phyloP scores from a whole-genome alignment of 805 yeast genomes.

The Ogataea dorogensis region DNA sequence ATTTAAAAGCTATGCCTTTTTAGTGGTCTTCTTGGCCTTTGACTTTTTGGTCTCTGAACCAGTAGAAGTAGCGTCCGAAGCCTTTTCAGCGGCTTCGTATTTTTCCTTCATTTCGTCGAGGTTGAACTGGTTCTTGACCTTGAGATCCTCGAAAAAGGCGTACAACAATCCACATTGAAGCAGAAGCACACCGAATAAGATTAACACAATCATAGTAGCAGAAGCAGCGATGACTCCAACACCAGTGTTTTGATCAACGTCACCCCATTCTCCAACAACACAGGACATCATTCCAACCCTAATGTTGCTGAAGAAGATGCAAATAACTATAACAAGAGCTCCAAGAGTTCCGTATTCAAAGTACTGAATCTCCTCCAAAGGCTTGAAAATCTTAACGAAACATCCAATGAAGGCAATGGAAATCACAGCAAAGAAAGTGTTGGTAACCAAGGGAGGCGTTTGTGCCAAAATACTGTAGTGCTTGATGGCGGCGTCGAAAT shows the following conservation, averaged over 20 bases:
- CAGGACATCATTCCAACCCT: constrained; percentile 76
- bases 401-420: constrained; percentile 70
- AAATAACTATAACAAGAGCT: constrained; percentile 66
- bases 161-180: constrained; percentile 89
- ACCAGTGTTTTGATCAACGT: constrained; percentile 82
- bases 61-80: constrained; percentile 17
- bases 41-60: constrained; percentile 22
- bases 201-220: constrained; percentile 67
- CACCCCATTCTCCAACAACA: constrained; percentile 84
- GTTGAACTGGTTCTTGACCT: constrained; percentile 26
- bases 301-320: constrained; percentile 83
- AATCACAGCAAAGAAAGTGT: constrained; percentile 60
- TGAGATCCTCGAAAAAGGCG: constrained; percentile 44
- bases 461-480: constrained; percentile 78
- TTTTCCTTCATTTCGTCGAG: constrained; percentile 27
- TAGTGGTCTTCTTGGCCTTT: constrained; percentile 22
- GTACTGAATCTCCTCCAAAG: constrained; percentile 77
- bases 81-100: constrained; percentile 13
- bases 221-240: constrained; percentile 90
- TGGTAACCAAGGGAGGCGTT: constrained; percentile 57
- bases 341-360: constrained; percentile 88
- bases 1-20: constrained; percentile 20
- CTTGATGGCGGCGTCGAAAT: constrained; percentile 57
- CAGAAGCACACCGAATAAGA: constrained; percentile 74
- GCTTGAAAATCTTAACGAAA: constrained; percentile 77